A percentile compares a stretch with the other conserved stretches of the same genome.
Conservation (phyloP, 2,329 filamentous ascomycete genomes). For the Talaromyces verruculosus region DNA sequence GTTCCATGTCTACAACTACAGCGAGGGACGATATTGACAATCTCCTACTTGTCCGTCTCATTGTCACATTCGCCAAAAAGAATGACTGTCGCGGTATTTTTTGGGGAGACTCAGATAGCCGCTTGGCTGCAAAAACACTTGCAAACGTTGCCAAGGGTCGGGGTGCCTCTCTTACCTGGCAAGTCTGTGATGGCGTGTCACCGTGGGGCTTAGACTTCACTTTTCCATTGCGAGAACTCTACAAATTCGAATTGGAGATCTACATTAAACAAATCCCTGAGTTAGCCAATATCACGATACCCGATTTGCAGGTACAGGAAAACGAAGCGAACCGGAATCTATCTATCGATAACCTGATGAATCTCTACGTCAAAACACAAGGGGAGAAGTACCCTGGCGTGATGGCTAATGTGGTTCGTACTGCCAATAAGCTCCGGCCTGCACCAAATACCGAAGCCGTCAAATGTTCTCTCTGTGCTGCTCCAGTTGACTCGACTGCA, state of each 20-base stretch:
- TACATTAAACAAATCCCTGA: conserved; percentile 61
- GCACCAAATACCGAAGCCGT: conserved; percentile 34
- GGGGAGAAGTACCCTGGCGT: conserved; percentile 86
- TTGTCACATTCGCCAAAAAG: conserved; percentile 64
- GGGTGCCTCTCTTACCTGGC: conserved; percentile 78
- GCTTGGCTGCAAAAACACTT: conserved; percentile 80
- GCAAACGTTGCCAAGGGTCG: conserved; percentile 88
- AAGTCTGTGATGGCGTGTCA: conserved; percentile 71
- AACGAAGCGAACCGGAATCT: conserved; percentile 54
- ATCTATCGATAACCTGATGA: conserved; percentile 89
- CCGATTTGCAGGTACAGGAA: conserved; percentile 39
- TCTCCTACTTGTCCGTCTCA: conserved; percentile 69
- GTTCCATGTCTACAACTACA: conserved; percentile 68
- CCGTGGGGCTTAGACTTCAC: conserved; percentile 63
- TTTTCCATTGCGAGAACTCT: conserved; percentile 81
- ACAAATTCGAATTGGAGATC: conserved; percentile 72
- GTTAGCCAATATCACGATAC: conserved; percentile 52
- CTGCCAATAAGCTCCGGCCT: conserved; percentile 73
- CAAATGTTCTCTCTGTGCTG: conserved; percentile 67
- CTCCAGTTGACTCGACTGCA: conserved; percentile 63
- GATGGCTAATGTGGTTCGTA: conserved; percentile 92
- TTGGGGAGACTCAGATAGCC: conserved; percentile 83
- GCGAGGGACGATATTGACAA: conserved; percentile 71
- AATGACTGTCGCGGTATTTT: conserved; percentile 68
- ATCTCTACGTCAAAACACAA: conserved; percentile 81